Evolutionary conservation across 1,139 yeast species (phyloP), one percentile per base, ranked within the genome.

Genomic region (Candida gigantensis): DNA sequence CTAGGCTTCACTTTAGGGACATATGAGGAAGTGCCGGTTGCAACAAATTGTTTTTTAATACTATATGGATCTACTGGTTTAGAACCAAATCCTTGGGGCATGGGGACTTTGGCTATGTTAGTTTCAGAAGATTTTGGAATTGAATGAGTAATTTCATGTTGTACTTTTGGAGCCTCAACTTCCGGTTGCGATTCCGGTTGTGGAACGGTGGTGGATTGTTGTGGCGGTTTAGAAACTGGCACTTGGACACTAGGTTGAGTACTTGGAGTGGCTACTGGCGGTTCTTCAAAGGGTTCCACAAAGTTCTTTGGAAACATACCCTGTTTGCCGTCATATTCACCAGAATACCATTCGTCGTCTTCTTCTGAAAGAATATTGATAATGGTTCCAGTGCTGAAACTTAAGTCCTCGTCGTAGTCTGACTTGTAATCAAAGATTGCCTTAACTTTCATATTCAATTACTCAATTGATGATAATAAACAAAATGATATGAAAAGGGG

Each of bases 221-320:
- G n/a, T n/a, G n/a, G n/a, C n/a, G n/a, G n/a, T n/a, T n/a, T n/a
- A n/a, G n/a, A n/a, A n/a, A n/a, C n/a, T n/a, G n/a, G n/a, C n/a
- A n/a, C n/a, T n/a, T n/a, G n/a, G n/a, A n/a, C n/a, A n/a, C n/a
- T n/a, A n/a, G n/a, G n/a, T n/a, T n/a, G n/a, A n/a, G n/a, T n/a
- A n/a, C n/a, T 18, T 18, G 33, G 12, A 43, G 26, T 14, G 9
- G 13, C 23, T 14, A 16, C 10, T 20, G 19, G 7, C n/a, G 51
- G 52, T 13, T 39, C 30, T 27, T 37, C 40, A 5, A 65, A 40
- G 9, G 48, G 29, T 42, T 79, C 79, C 4, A 92, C 97, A 65
- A 87, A 92, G 55, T 80, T 82, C 57, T 77, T 80, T 6, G 98
- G 98, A 51, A 92, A 92, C 68, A 90, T 83, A 6, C 98, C 98